Base-by-base conservation (phyloP, 371 early-diverging fungal genomes). In the Cokeromyces recurvatus region DNA sequence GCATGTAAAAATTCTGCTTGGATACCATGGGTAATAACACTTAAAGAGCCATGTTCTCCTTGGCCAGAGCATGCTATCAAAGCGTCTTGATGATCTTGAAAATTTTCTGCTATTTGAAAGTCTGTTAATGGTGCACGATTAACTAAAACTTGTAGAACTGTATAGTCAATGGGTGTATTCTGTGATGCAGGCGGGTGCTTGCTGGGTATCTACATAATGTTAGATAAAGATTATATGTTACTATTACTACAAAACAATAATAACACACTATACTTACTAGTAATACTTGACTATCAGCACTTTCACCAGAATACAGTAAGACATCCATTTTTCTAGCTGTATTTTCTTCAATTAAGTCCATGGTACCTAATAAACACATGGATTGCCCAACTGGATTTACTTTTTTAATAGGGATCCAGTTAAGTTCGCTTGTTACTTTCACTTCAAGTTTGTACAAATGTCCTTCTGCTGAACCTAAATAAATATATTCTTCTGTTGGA, bases 51-150 rank as follows among this genome's bases (percentile, higher is more conserved):
- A 10, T 69, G 48, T 9, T 35, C 16, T 9, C 48, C 58, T 25
- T 64, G 62, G 0, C 73, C 73, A 11, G 65, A 59, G 34, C 73
- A 69, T 2, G 52, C 31, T 32, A 64, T 48, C 2, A 68, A 20
- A 16, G 47, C 42, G 34, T 62, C 62, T 24, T 59, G 64, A 4
- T 51, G 21, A 2, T 43, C 54, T 11, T 29, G 27, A 5, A 35
- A 41, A 15, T 48, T 34, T 3, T 35, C n/a, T 2, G 43, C 46
- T 0, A 58, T 34, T 29, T 57, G 52, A 11, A 40, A 40, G 32
- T 73, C 62, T 37, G 54, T 57, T 17, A 68, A 22, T 5, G 73
- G 73, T 16, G 73, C 69, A 15, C 67, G 60, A 16, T 68, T 73
- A 9, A 31, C 46, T 1, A 68, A 37, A 3, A 36, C 43, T 27